Evolutionary conservation across 2,329 filamentous ascomycete genomes (phyloP), one percentile per base, ranked within the genome.

Genomic region (Verruconis gallopava): DNA sequence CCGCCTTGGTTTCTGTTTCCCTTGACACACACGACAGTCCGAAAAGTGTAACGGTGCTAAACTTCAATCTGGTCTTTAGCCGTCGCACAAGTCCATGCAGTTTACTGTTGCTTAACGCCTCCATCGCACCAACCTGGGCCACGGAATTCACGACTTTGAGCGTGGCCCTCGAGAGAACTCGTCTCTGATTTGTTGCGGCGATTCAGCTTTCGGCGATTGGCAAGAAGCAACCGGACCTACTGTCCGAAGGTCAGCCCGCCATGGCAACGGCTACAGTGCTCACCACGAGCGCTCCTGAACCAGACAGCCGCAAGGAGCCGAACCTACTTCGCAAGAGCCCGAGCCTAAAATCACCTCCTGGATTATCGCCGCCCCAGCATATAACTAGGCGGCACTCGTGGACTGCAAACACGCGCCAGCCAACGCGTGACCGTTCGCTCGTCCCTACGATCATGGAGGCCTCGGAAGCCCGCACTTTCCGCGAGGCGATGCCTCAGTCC

Each of bases 131-230:
- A 15, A 35, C 19, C 17, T 36, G 12, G 21, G 36, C 20, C 39
- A 42, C 17, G 25, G 12, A n/a, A 15, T 20, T 35, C 40, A 20
- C 40, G 17, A 14, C 40, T 34, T 42, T 30, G 32, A 37, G 20
- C 9, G 12, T 9, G 9, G 17, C n/a, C 25, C 6, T n/a, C n/a
- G 9, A n/a, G 25, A 30, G 25, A 9, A 30, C 6, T 30, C n/a
- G 6, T 9, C 25, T 9, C 6, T n/a, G n/a, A 30, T 30, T 30
- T n/a, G 25, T n/a, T 30, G n/a, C n/a, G 6, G 25, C 25, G 25
- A n/a, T 30, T 11, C 17, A 9, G 18, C 11, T 14, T 36, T 17
- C 18, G 6, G 11, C 6, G 18, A 36, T 14, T 15, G 11, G 9
- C 33, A 36, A 36, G 11, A n/a, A n/a, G 18, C 33, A 36, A 36